Evolutionary conservation across 495 filamentous ascomycete species (phyloP), one percentile per base, ranked within the genome.

Genomic region (Hypoxylon lienhwacheense): DNA sequence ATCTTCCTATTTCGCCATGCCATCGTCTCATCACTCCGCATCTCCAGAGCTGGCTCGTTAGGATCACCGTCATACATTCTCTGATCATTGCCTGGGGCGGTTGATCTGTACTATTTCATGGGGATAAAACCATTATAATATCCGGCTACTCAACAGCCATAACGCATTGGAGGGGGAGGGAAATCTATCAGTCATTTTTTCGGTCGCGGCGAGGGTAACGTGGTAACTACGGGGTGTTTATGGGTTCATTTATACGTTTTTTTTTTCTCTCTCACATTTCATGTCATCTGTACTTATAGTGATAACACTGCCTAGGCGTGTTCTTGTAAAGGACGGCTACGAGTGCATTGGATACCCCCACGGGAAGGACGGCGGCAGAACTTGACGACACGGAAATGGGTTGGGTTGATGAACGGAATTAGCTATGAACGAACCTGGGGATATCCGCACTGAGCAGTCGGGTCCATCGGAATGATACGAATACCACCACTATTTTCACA

Each of bases 281-380:
- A 52, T 42, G 58, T 55, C 31, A 31, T 61, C 58, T 67, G 65
- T 67, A 67, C 57, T 50, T 45, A 62, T 67, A 67, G 61, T 63
- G 46, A 54, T 50, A 52, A 55, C 58, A 62, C 46, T 47, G 58
- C 28, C 37, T 50, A 16, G 58, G 36, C 39, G 12, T 39, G 22
- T 25, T 55, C 42, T 43, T 44, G 41, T 16, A 36, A 48, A 50
- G 59, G 53, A 59, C 35, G 45, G 52, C 55, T 45, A 42, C 50
- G 52, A 40, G 31, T 57, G 61, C 65, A 41, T 43, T 47, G 64
- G 65, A 67, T 67, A 67, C 65, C 65, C 58, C 58, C 63, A 48
- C 51, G 58, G 65, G 56, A 56, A 65, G 61, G 57, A 58, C 55
- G 39, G 40, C 16, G 45, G 51, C 34, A 51, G 57, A 53, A 29